Evolutionary conservation across 1,139 yeast genomes (phyloP).

Genomic region (Taphrina deformans): DNA sequence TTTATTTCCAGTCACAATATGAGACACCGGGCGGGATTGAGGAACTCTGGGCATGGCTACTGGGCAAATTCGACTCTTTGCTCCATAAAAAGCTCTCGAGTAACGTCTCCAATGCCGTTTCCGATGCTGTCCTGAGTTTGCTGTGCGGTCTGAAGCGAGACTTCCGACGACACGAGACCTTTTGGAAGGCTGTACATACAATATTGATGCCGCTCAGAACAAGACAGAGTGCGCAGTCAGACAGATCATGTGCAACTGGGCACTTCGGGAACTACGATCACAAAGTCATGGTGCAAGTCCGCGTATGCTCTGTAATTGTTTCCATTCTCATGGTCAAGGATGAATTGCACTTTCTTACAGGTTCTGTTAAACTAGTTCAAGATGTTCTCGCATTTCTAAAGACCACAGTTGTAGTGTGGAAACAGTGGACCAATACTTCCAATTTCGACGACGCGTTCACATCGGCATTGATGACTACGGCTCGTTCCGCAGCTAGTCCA

Average conservation of each 20-base stretch:
- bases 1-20: neutral
- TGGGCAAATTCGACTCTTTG: neutral
- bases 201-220: neutral
- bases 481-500: neutral
- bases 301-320: neutral
- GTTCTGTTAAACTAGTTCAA: neutral
- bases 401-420: neutral
- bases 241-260: neutral
- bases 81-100: neutral
- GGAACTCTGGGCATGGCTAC: constrained; percentile 1
- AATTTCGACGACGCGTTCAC: neutral
- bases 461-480: neutral
- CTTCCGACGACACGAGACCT: neutral
- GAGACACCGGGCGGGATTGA: neutral
- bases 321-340: neutral
- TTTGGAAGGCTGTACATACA: neutral
- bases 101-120: neutral
- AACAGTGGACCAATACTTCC: neutral
- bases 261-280: neutral
- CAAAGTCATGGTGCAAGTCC: neutral
- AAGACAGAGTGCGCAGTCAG: neutral
- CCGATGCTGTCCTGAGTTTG: neutral
- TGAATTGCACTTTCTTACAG: neutral
- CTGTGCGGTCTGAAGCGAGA: neutral
- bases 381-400: neutral